Conservation (phyloP, 805 yeast species). For the Phaffomyces opuntiae region DNA sequence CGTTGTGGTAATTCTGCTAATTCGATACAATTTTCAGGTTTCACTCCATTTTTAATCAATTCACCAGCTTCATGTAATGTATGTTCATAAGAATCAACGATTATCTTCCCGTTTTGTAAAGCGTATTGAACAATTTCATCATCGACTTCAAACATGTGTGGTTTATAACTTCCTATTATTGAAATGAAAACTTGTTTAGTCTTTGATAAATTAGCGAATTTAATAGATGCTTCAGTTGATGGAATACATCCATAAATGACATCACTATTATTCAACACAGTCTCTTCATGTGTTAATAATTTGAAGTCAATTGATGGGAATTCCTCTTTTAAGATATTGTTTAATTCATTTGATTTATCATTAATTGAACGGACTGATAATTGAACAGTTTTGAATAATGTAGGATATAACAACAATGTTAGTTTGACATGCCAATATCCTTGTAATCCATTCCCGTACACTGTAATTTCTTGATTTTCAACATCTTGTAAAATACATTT, state of each 20-base stretch:
- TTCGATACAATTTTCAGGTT: conserved; percentile 36
- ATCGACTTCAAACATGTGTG: conserved; percentile 60
- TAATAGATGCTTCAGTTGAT: conserved; percentile 41
- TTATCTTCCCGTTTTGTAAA: conserved; percentile 32
- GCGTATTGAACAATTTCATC: conserved; percentile 32
- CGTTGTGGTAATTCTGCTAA: conserved; percentile 32
- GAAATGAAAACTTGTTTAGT: conserved; percentile 38
- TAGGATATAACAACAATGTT: conserved; percentile 34
- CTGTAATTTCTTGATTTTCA: conserved; percentile 24
- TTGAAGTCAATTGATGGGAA: conserved; percentile 25
- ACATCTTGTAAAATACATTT: conserved; percentile 25
- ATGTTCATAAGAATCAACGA: conserved; percentile 56
- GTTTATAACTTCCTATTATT: conserved; percentile 61
- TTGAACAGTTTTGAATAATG: conserved; percentile 32
- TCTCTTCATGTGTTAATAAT: conserved; percentile 15
- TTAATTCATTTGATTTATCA: conserved; percentile 26
- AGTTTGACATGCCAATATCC: conserved; percentile 56
- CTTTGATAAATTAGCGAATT: conserved; percentile 24
- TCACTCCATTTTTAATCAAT: conserved; percentile 39
- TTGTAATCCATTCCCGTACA: conserved; percentile 59
- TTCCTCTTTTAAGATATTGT: conserved; percentile 20
- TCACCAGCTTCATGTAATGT: conserved; percentile 60
- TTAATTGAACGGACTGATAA: conserved; percentile 39
- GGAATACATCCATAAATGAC: conserved; percentile 59
- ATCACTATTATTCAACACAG: conserved; percentile 31